These are phyloP conservation scores for Blumeriella jaapii DNA, from an alignment of 2,329 filamentous ascomycete species.

Conservation along the genomic window DNA sequence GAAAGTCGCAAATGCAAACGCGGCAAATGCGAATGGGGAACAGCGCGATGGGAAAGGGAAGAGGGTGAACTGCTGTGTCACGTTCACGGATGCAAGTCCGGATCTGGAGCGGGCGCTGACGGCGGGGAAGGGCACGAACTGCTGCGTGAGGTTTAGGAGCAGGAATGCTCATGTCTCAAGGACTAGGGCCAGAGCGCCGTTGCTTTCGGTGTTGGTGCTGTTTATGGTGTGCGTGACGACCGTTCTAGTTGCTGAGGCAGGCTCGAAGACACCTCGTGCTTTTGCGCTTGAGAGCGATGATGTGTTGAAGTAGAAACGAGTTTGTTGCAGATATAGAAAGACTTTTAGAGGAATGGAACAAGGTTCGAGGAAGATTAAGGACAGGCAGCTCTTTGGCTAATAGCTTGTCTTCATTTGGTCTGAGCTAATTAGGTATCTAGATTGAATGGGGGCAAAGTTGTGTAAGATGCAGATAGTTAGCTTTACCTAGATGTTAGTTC, in stretches of 20 bases:
- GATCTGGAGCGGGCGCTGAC: conserved; percentile 17
- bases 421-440: conserved; percentile 4
- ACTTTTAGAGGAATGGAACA: conserved; percentile 1
- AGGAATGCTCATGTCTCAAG: conserved; percentile 3
- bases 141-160: conserved; percentile 16
- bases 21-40: background rate
- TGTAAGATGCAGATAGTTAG: conserved; percentile 13
- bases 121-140: conserved; percentile 11
- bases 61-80: conserved; percentile 20
- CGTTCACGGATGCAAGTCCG: conserved; percentile 18
- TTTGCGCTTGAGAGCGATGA: background rate
- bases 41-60: background rate
- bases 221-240: conserved; percentile 6
- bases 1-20: conserved; percentile 1
- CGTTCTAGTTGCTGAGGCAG: conserved; percentile 3
- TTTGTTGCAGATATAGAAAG: background rate
- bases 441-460: conserved; percentile 2
- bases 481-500: conserved; percentile 19
- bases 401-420: conserved; percentile 1
- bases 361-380: conserved; percentile 1
- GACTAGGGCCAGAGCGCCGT: background rate
- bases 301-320: background rate
- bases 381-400: conserved; percentile 1
- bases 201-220: conserved; percentile 2
- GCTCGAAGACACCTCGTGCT: background rate